Conservation (phyloP, 2,329 filamentous ascomycete species). For the Neopestalotiopsis sp. region DNA sequence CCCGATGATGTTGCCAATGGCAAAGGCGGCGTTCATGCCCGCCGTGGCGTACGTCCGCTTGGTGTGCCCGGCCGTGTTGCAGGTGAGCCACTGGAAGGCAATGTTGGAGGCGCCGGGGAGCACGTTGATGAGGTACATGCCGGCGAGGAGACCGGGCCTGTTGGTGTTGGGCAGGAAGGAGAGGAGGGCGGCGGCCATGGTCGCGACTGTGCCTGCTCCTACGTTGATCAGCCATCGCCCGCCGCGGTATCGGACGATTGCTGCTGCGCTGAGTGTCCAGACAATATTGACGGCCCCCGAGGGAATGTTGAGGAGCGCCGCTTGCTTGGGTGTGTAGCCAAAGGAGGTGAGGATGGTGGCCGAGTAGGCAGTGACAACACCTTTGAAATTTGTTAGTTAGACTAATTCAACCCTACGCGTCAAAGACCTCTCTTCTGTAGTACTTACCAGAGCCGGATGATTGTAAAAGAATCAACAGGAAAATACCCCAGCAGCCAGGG, state of each 20-base stretch:
- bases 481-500: conserved; percentile 1
- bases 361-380: conserved; percentile 12
- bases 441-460: conserved; percentile 1
- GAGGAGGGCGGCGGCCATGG: not conserved
- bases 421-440: not conserved
- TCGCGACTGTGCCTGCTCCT: not conserved
- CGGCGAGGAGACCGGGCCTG: not conserved
- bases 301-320: conserved; percentile 3
- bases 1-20: conserved; percentile 13
- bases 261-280: not conserved
- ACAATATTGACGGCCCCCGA: conserved; percentile 10
- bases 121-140: conserved; percentile 13
- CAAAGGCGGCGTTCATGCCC: conserved; percentile 8
- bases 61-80: conserved; percentile 42
- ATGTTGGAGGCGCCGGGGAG: conserved; percentile 10
- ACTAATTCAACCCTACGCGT: not conserved
- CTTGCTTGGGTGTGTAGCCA: conserved; percentile 13
- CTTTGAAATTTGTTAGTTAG: not conserved
- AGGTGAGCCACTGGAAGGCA: conserved; percentile 16
- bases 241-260: not conserved
- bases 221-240: not conserved
- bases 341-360: conserved; percentile 5
- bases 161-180: conserved; percentile 8
- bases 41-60: conserved; percentile 26
- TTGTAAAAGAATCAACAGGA: not conserved